A percentile compares a stretch with the other conserved stretches of the same genome.
These are phyloP conservation scores for Neodidymelliopsis sp. DNA, from an alignment of 2,329 filamentous ascomycete genomes.

Conservation along the genomic window DNA sequence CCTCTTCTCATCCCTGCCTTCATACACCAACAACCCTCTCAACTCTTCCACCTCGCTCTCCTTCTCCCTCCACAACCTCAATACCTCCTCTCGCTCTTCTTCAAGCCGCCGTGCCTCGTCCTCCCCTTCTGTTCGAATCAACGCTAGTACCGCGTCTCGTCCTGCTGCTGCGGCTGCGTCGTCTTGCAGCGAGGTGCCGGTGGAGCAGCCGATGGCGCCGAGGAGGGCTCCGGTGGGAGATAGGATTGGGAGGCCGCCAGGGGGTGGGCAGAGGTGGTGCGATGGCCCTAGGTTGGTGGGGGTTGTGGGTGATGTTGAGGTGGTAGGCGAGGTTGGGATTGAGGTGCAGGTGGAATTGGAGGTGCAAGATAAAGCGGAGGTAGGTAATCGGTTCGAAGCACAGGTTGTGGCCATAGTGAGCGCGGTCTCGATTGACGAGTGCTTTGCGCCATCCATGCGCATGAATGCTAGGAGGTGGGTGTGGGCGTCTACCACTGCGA, in stretches of 20 bases:
- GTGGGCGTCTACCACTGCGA: slow-evolving; percentile 54
- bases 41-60: slow-evolving; percentile 28
- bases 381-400: slow-evolving; percentile 60
- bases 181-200: slow-evolving; percentile 62
- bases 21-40: slow-evolving; percentile 28
- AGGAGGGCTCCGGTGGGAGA: slow-evolving; percentile 56
- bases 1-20: slow-evolving; percentile 23
- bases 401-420: slow-evolving; percentile 68
- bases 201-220: slow-evolving; percentile 62
- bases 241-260: slow-evolving; percentile 60
- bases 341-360: slow-evolving; percentile 56
- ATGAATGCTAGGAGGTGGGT: slow-evolving; percentile 56
- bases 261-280: slow-evolving; percentile 61
- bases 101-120: slow-evolving; percentile 26
- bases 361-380: slow-evolving; percentile 60
- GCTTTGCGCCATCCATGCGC: slow-evolving; percentile 58
- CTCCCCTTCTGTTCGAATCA: slow-evolving; percentile 27
- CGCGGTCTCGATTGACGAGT: slow-evolving; percentile 63
- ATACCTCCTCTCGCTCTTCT: slow-evolving; percentile 30
- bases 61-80: slow-evolving; percentile 34
- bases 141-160: slow-evolving; percentile 55
- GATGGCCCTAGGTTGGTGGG: no score
- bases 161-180: slow-evolving; percentile 59
- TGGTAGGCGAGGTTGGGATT: slow-evolving; percentile 58
- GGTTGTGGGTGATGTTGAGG: slow-evolving; percentile 58